Evolutionary conservation across 441 rosid genomes (phyloP), one percentile per base, ranked within the genome.

Genomic region (Macaranga tanarius): DNA sequence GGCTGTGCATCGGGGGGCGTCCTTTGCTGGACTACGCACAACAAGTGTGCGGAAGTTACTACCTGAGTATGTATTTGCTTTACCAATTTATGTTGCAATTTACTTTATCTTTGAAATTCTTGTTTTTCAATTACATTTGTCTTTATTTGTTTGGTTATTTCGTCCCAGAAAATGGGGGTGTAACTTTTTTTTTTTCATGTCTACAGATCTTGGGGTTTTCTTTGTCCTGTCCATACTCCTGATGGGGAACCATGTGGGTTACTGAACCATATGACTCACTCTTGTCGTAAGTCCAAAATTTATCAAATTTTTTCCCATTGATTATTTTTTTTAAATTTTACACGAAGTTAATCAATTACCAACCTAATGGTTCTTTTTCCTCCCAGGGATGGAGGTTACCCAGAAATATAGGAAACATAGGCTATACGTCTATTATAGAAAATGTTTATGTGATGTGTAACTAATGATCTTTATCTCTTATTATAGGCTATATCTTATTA

Each of bases 151-250:
- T 50, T 34, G 15, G n/a, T 70, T 60, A 15, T 38, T n/a, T 60
- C 57, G 45, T 42, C 73, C 51, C 45, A 70, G 19, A 4, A 55
- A 34, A 11, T 1, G 19, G 25, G 12, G 22, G 20, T 54, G 34
- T 23, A 48, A 57, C 67, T 34, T 67, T 56, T 28, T 31, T 31
- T 31, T 31, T 31, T 31, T 5, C 38, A 71, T 70, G 69, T 66
- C 15, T 26, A 77, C 87, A 93, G 97, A 84, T 93, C 99, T 51
- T 95, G 98, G 98, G 99, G 99, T 69, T 95, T 93, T 78, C 98
- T 95, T 79, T 93, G 99, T 79, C 99, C 98, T 62, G 98, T 93
- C 66, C 98, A 91, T 84, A 95, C 99, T 66, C 99, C 99, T 77
- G 97, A 95, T 87, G 99, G 99, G 26, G 96, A 90, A 77, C 98